Conservation (phyloP, 1,284 basidiomycete species). For the Pseudozyma thailandica region DNA sequence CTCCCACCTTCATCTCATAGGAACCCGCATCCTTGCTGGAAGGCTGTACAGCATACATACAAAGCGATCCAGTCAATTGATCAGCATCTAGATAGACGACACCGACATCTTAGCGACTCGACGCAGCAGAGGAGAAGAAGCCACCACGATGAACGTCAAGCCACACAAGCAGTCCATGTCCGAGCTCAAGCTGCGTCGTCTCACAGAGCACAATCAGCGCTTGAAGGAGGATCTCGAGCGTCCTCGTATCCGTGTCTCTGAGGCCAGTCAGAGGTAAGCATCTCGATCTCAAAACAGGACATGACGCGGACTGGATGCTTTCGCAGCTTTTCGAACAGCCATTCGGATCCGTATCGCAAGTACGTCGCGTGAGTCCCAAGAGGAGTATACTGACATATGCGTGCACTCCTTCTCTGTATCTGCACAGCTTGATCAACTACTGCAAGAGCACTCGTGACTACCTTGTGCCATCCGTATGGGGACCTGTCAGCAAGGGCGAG, state of each 20-base stretch:
- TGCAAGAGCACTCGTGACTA: conserved; percentile 90
- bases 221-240: conserved; percentile 87
- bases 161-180: conserved; percentile 80
- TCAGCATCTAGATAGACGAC: background rate
- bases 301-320: too few relatives aligned
- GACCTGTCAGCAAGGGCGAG: conserved; percentile 85
- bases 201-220: conserved; percentile 92
- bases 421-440: conserved; percentile 82
- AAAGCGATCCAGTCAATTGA: too few relatives aligned
- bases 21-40: too few relatives aligned
- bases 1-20: too few relatives aligned
- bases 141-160: conserved; percentile 72
- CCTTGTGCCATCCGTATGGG: conserved; percentile 90
- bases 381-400: background rate
- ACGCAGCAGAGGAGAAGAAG: background rate
- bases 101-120: background rate
- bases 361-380: background rate
- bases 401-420: background rate
- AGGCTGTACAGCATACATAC: too few relatives aligned
- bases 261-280: conserved; percentile 85
- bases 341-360: too few relatives aligned
- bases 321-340: too few relatives aligned
- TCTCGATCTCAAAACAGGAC: too few relatives aligned
- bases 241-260: conserved; percentile 86
- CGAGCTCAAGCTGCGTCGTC: conserved; percentile 90